Evolutionary conservation across 1,139 yeast species (phyloP), one percentile per base, ranked within the genome.

Genomic region (Zygoascus meyerae): DNA sequence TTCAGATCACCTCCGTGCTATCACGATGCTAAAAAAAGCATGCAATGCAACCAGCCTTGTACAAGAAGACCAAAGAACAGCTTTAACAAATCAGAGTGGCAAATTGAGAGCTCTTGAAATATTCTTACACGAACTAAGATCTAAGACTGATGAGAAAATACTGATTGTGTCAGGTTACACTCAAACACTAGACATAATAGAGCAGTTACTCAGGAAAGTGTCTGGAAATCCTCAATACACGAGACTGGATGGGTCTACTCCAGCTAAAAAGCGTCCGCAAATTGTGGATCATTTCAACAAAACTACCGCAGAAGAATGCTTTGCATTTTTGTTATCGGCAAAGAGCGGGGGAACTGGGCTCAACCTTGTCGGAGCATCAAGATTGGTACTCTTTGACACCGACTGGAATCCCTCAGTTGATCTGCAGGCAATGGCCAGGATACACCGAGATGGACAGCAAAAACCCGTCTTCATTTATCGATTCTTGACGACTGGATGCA

Each of bases 341-440:
- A 87, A 89, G 61, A 82, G 95, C 3, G 99, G 99, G 1, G 99
- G 99, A 0, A 81, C 85, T 52, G 99, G 99, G 0, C 71, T 92
- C 36, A 94, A 92, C 59, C 69, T 92, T 34, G 75, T 86, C 29
- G 98, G 98, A 1, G 98, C 95, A 0, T 87, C 95, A 0, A 70
- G 97, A 29, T 68, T 92, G 32, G 74, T 92, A 2, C 66, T 92
- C 18, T 85, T 85, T 59, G 97, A 89, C 59, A 85, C 90, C 52
- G 97, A 89, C 60, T 86, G 95, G 95, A 92, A 94, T 55, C 98
- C 98, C 0, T 79, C 97, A 0, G 76, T 85, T 10, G 99, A 92
- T 63, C 65, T 85, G 28, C 99, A 92, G 64, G 95, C 97, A 0
- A 87, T 92, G 95, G 95, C 97, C 0, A 69, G 99, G 52, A 83